Conservation (phyloP, 805 yeast genomes). For the Nakazawaea ernobii region DNA sequence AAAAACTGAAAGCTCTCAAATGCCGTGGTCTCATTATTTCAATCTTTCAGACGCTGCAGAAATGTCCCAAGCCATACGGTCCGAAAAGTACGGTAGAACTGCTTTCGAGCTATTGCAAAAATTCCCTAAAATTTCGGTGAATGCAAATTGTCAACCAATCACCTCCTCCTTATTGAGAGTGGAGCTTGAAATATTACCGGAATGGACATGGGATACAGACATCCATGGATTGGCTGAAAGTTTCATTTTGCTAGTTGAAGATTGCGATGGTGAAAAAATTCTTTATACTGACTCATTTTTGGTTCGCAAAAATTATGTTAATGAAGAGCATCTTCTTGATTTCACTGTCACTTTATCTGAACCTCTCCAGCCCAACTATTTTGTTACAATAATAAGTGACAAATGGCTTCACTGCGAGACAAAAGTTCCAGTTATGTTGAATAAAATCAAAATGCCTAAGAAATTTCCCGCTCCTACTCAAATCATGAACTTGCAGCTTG, state of each 20-base stretch:
- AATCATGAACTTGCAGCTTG: slow-evolving; percentile 43
- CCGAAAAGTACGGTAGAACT: slow-evolving; percentile 57
- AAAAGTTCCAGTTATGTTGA: slow-evolving; percentile 54
- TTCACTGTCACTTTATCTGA: slow-evolving; percentile 56
- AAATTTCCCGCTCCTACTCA: slow-evolving; percentile 59
- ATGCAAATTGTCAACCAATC: slow-evolving; percentile 68
- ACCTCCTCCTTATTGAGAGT: slow-evolving; percentile 63
- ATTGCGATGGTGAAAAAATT: slow-evolving; percentile 73
- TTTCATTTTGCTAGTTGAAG: slow-evolving; percentile 73
- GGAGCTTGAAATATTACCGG: slow-evolving; percentile 61
- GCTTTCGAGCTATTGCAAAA: slow-evolving; percentile 56
- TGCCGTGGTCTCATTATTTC: slow-evolving; percentile 81
- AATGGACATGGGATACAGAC: slow-evolving; percentile 70
- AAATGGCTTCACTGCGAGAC: slow-evolving; percentile 78
- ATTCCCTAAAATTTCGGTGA: slow-evolving; percentile 65
- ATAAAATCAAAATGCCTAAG: slow-evolving; percentile 50
- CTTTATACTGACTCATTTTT: slow-evolving; percentile 52
- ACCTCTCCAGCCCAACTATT: slow-evolving; percentile 65
- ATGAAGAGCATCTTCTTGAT: slow-evolving; percentile 51
- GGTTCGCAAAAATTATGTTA: slow-evolving; percentile 44
- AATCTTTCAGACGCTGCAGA: slow-evolving; percentile 62
- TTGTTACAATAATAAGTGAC: slow-evolving; percentile 69
- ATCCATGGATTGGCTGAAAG: slow-evolving; percentile 62
- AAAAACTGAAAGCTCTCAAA: slow-evolving; percentile 70
- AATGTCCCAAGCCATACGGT: slow-evolving; percentile 74